Conservation (phyloP, 495 filamentous ascomycete species). For the Entonaema liquescens region DNA sequence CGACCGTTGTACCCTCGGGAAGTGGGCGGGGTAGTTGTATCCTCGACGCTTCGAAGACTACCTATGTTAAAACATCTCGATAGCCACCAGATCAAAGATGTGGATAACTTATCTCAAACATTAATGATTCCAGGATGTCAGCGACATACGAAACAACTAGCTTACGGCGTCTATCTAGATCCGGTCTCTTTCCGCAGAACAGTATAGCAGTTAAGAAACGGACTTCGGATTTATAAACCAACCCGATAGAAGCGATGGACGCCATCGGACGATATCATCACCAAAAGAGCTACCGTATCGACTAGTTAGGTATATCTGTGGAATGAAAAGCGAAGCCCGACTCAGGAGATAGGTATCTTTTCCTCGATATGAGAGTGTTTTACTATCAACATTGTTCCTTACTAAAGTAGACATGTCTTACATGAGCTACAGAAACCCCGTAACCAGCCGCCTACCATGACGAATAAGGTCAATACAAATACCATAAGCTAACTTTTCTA, state of each 20-base stretch:
- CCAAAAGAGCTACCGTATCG: not conserved
- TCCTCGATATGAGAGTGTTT: not conserved
- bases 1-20: conserved; percentile 12
- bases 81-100: conserved; percentile 9
- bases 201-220: not conserved
- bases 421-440: not conserved
- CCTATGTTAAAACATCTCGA: conserved; percentile 16
- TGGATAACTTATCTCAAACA: conserved; percentile 21
- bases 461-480: not conserved
- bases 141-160: conserved; percentile 25
- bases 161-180: conserved; percentile 7
- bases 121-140: conserved; percentile 9
- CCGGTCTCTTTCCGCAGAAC: conserved; percentile 20
- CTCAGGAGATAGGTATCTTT: not conserved
- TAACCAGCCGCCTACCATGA: not conserved
- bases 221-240: not conserved
- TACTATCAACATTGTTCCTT: not conserved
- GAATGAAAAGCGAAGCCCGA: not conserved
- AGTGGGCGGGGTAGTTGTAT: not conserved
- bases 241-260: not conserved
- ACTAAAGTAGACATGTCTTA: not conserved
- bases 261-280: not conserved
- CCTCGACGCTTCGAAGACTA: conserved; percentile 1
- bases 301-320: not conserved
- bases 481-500: not conserved